Conservation (phyloP, 805 yeast species). For the Blastobotrys peoriensis region DNA sequence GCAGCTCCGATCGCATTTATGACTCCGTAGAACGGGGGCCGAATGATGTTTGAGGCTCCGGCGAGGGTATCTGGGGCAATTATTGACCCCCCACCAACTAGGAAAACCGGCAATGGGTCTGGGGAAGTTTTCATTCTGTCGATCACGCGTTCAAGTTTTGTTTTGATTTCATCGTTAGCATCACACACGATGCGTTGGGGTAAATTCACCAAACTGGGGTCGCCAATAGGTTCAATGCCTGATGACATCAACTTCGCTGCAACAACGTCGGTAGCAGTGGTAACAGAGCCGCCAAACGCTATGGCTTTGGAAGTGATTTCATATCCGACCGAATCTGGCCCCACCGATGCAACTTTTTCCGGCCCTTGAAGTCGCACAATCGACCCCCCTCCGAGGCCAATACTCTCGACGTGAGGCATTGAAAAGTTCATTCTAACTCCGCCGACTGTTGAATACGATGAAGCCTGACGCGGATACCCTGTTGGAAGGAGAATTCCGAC, state of each 20-base stretch:
- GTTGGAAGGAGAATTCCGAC: slow-evolving; percentile 41
- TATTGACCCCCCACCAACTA: slow-evolving; percentile 48
- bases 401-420: slow-evolving; percentile 46
- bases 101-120: slow-evolving; percentile 38
- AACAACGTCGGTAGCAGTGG: slow-evolving; percentile 38
- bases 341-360: slow-evolving; percentile 34
- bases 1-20: slow-evolving; percentile 51
- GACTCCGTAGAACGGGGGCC: slow-evolving; percentile 38
- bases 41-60: slow-evolving; percentile 39
- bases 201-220: slow-evolving; percentile 2
- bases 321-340: slow-evolving; percentile 45
- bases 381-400: slow-evolving; percentile 49
- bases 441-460: slow-evolving; percentile 39
- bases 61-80: slow-evolving; percentile 35
- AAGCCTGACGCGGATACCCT: slow-evolving; percentile 44
- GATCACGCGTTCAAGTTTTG: slow-evolving; percentile 35
- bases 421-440: slow-evolving; percentile 46
- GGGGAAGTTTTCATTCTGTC: slow-evolving; percentile 43
- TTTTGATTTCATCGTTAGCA: slow-evolving; percentile 22
- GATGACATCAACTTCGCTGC: slow-evolving; percentile 19
- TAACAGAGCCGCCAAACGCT: slow-evolving; percentile 39
- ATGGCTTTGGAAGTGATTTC: slow-evolving; percentile 33
- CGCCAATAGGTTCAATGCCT: slow-evolving; percentile 10
- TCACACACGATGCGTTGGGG: slow-evolving; percentile 18
- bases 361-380: no score